phyloP scores from a whole-genome alignment of 345 rosid species.

The Sonneratia caseolaris region DNA sequence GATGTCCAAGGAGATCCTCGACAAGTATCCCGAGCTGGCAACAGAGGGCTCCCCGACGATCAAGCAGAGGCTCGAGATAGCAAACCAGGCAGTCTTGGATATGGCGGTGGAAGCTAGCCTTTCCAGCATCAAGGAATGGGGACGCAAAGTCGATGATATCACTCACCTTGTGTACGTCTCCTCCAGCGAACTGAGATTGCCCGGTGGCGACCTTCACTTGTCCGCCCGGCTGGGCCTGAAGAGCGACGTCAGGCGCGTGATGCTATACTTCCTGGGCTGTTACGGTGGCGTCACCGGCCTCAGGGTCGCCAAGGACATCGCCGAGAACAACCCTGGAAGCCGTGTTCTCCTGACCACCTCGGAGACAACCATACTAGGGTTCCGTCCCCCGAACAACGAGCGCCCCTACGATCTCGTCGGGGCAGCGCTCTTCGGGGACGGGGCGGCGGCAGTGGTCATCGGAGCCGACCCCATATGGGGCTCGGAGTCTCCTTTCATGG shows the following conservation, averaged over 20 bases:
- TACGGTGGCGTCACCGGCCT: constrained; percentile 91
- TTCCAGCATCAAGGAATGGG: constrained; percentile 84
- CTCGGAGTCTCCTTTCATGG: constrained; percentile 74
- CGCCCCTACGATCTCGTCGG: constrained; percentile 92
- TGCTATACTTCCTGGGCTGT: constrained; percentile 88
- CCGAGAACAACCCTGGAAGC: constrained; percentile 90
- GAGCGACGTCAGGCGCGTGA: constrained; percentile 61
- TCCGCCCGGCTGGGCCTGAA: constrained; percentile 59
- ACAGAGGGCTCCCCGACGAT: constrained; percentile 73
- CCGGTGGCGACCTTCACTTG: constrained; percentile 85
- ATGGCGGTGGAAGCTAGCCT: constrained; percentile 82
- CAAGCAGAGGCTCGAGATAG: constrained; percentile 77
- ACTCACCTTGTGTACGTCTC: constrained; percentile 88
- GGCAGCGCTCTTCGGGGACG: constrained; percentile 92
- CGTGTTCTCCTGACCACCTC: constrained; percentile 72
- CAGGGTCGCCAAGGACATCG: constrained; percentile 90
- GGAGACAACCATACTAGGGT: constrained; percentile 87
- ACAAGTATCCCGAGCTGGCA: constrained; percentile 75
- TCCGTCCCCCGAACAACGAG: constrained; percentile 72
- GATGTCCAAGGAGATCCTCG: constrained; percentile 69
- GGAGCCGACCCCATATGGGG: constrained; percentile 51
- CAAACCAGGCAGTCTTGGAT: constrained; percentile 72
- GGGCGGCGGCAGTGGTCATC: constrained; percentile 72
- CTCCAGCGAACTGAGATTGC: constrained; percentile 86
- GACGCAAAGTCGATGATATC: constrained; percentile 58